These are phyloP conservation scores for Bombardia bombarda DNA, from an alignment of 495 filamentous ascomycete species.

Conservation along the genomic window DNA sequence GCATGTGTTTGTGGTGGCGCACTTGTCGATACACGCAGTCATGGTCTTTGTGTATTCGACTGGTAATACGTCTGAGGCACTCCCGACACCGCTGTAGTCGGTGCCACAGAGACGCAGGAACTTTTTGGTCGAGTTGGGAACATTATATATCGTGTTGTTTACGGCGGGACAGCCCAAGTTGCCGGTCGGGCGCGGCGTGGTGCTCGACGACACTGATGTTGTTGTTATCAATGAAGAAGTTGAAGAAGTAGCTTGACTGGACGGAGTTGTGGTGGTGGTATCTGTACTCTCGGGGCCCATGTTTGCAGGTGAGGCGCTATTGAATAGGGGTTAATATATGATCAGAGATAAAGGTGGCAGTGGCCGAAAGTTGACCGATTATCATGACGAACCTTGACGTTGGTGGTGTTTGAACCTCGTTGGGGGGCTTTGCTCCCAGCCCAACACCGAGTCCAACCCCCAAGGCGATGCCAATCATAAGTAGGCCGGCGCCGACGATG, in stretches of 20 bases:
- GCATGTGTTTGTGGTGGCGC: constrained; percentile 31
- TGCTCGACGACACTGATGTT: constrained; percentile 4
- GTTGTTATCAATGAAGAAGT: constrained; percentile 5
- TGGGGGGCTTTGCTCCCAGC: too few species aligned
- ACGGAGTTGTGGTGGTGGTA: constrained; percentile 1
- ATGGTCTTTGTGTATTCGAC: constrained; percentile 30
- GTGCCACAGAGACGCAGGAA: constrained; percentile 39
- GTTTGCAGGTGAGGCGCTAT: constrained; percentile 2
- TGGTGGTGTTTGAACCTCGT: not conserved
- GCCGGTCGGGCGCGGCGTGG: constrained; percentile 7
- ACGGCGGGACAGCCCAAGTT: constrained; percentile 30
- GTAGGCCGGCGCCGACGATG: constrained; percentile 10
- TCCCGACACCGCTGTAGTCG: constrained; percentile 30
- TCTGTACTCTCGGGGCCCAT: constrained; percentile 1
- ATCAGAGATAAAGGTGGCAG: not conserved
- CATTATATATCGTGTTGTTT: constrained; percentile 37
- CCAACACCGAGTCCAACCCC: constrained; percentile 33
- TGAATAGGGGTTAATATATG: not conserved
- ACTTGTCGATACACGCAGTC: constrained; percentile 37
- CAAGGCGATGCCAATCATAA: constrained; percentile 27
- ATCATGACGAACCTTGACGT: constrained; percentile 17
- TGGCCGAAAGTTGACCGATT: not conserved
- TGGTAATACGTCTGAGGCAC: constrained; percentile 29
- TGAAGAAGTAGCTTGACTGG: not conserved
- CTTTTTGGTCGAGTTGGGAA: constrained; percentile 30